Evolutionary conservation across 805 yeast genomes (phyloP).

Genomic region (Hanseniaspora lindneri): DNA sequence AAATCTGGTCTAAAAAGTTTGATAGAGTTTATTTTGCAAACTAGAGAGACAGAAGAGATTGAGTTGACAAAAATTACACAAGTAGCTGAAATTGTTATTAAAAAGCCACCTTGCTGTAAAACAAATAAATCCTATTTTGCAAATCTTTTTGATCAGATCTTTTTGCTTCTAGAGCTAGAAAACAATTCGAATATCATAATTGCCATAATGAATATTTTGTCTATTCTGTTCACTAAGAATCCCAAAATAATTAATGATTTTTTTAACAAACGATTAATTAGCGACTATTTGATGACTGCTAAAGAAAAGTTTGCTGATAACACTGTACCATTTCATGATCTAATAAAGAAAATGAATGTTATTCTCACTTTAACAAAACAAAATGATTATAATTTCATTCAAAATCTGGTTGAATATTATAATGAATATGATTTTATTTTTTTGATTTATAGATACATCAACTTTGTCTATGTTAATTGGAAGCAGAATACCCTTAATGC

Average conservation of each 20-base stretch:
- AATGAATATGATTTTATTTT: constrained; percentile 24
- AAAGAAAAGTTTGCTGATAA: constrained; percentile 26
- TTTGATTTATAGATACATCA: constrained; percentile 31
- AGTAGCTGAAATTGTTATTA: constrained; percentile 51
- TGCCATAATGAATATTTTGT: constrained; percentile 44
- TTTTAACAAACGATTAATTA: constrained; percentile 41
- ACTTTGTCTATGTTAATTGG: constrained; percentile 29
- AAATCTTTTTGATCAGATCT: constrained; percentile 52
- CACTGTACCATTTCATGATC: constrained; percentile 35
- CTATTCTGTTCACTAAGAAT: constrained; percentile 41
- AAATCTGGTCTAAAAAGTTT: constrained; percentile 59
- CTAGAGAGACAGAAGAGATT: constrained; percentile 60
- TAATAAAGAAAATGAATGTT: constrained; percentile 56
- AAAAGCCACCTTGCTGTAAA: constrained; percentile 44
- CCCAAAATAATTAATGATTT: constrained; percentile 45
- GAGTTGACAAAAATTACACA: constrained; percentile 54
- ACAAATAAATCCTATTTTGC: constrained; percentile 41
- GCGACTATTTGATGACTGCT: neutral
- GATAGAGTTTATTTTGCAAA: constrained; percentile 65
- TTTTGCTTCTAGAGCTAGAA: constrained; percentile 39
- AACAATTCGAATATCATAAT: constrained; percentile 51
- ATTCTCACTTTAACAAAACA: constrained; percentile 49
- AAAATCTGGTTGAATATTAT: constrained; percentile 22
- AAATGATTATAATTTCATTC: constrained; percentile 29
- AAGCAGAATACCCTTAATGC: constrained; percentile 16